phyloP scores from a whole-genome alignment of 148 eudicot genomes.

The Vaccinium darrowii region DNA sequence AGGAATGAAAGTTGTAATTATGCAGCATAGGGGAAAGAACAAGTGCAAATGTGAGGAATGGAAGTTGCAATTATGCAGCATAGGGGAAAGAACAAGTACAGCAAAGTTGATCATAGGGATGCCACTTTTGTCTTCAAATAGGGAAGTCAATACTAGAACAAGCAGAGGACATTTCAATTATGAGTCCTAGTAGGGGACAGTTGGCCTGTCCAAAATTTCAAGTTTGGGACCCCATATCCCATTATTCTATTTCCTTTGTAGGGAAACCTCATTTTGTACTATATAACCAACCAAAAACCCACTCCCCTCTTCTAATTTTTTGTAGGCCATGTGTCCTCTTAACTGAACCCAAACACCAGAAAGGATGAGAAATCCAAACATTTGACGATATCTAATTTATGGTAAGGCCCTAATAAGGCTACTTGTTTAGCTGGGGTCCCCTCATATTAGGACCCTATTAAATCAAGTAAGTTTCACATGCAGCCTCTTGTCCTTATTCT shows the following conservation, averaged over 20 bases:
- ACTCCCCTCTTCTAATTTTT: not conserved
- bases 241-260: not conserved
- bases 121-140: not conserved
- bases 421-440: not conserved
- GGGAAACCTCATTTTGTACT: slow-evolving; percentile 3
- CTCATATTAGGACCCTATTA: not conserved
- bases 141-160: not conserved
- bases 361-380: not conserved
- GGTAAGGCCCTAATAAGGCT: not conserved
- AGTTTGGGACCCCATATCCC: not conserved
- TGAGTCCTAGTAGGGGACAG: not conserved
- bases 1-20: not conserved
- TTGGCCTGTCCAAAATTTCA: slow-evolving; percentile 1
- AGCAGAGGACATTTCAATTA: not conserved
- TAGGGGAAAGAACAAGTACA: not conserved
- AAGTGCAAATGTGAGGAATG: not conserved
- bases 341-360: not conserved
- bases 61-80: not conserved
- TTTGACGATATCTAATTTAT: not conserved
- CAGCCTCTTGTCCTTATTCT: not conserved
- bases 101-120: not conserved
- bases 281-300: not conserved
- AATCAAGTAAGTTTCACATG: not conserved
- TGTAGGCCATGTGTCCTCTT: not conserved
- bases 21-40: not conserved